phyloP scores from a whole-genome alignment of 2,329 filamentous ascomycete genomes.

The Aspergillus luchuensis region DNA sequence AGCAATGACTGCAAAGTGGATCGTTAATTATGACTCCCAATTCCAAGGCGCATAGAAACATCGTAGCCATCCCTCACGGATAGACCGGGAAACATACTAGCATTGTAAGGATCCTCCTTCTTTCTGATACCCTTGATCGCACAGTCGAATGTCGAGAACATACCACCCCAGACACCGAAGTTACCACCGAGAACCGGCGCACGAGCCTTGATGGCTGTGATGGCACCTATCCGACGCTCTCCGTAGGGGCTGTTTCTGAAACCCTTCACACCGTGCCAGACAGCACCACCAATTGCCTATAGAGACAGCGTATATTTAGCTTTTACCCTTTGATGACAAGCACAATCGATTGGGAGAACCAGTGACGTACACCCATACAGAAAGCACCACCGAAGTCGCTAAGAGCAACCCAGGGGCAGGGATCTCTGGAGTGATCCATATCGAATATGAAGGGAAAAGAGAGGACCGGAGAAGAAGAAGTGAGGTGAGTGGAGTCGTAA shows the following conservation, averaged over 20 bases:
- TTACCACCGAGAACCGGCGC: conserved; percentile 96
- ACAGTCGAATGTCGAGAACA: conserved; percentile 96
- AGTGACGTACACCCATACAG: conserved; percentile 79
- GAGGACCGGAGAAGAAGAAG: not conserved
- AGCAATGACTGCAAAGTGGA: conserved; percentile 65
- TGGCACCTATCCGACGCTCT: conserved; percentile 90
- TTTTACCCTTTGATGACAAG: not conserved
- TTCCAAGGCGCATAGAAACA: not conserved
- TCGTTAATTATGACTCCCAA: conserved; percentile 1
- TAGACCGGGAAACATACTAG: conserved; percentile 57
- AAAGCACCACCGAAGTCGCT: conserved; percentile 98
- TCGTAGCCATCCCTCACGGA: not conserved
- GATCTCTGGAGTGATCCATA: conserved; percentile 96
- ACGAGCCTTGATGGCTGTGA: conserved; percentile 96
- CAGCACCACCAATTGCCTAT: conserved; percentile 74
- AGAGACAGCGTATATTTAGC: conserved; percentile 27
- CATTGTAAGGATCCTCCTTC: conserved; percentile 98
- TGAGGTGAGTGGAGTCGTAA: conserved; percentile 4
- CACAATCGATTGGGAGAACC: not conserved
- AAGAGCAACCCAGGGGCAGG: conserved; percentile 93
- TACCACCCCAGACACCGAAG: conserved; percentile 95
- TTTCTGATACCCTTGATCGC: conserved; percentile 89
- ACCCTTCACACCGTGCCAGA: conserved; percentile 97
- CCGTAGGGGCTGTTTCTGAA: conserved; percentile 88
- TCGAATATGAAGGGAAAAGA: conserved; percentile 15